Evolutionary conservation across 768 basidiomycete species (phyloP), one percentile per base, ranked within the genome.

Genomic region (Psilocybe cubensis): DNA sequence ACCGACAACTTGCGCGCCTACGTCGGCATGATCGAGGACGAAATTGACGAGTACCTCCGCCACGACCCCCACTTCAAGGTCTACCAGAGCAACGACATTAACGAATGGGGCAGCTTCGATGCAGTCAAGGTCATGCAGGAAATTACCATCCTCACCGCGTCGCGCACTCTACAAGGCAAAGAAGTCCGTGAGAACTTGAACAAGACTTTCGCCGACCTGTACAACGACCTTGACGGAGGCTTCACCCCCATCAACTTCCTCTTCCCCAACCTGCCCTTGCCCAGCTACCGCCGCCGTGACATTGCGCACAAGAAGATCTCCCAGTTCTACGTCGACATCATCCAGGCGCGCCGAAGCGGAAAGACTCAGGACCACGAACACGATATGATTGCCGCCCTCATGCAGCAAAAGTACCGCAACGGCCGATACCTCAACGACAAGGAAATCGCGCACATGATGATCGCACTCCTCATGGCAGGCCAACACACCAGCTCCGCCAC

Each of bases 391-490:
- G 83, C 89, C 12, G 88, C 96, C 1, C 83, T 99, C 18, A 82
- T 88, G 73, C 81, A 86, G 59, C 91, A 95, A 69, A 83, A 78
- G 49, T 98, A 99, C 76, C 90, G 91, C 61, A 81, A 84, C 63
- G 97, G 97, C 54, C 79, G 82, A 43, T 68, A 79, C 2, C 80
- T 98, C 38, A 82, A 80, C 59, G 95, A 99, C 68, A 88, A 91
- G 63, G 94, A 98, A 72, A 90, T 98, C 58, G 95, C 97, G 0
- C 97, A 98, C 70, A 96, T 99, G 69, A 87, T 99, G 89, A 99
- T 98, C 67, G 97, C 97, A 14, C 84, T 99, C 44, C 87, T 99
- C 61, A 98, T 99, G 97, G 97, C 97, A 42, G 97, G 97, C 35
- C 97, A 99, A 76, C 97, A 99, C 74, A 99, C 97, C 0, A 93